Evolutionary conservation across 2,329 filamentous ascomycete genomes (phyloP).

Genomic region (Colletotrichum sp.): DNA sequence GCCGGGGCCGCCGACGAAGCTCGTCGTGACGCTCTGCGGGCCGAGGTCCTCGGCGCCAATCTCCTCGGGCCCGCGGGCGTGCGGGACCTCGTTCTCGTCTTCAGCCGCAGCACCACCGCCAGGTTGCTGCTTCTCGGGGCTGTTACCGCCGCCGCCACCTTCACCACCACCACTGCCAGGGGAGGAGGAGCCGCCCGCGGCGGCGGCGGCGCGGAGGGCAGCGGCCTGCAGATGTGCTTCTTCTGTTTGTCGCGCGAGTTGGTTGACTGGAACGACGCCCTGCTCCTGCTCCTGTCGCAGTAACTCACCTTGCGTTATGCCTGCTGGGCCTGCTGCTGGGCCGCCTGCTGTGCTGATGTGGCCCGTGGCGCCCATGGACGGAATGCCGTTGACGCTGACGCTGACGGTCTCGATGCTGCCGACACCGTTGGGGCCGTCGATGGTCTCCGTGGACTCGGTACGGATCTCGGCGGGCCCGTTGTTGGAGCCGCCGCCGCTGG

Average conservation of each 20-base stretch:
- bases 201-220: slow-evolving; percentile 5
- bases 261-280: slow-evolving; percentile 74
- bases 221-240: slow-evolving; percentile 20
- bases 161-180: slow-evolving; percentile 15
- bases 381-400: slow-evolving; percentile 73
- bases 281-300: slow-evolving; percentile 86
- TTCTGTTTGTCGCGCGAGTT: slow-evolving; percentile 48
- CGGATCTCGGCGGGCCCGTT: slow-evolving; percentile 54
- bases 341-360: slow-evolving; percentile 24
- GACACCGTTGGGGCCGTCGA: slow-evolving; percentile 79
- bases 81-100: slow-evolving; percentile 70
- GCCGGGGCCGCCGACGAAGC: slow-evolving; percentile 40
- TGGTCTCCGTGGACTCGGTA: slow-evolving; percentile 79
- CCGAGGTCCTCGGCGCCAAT: slow-evolving; percentile 89
- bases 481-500: background rate
- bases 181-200: background rate
- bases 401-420: slow-evolving; percentile 83
- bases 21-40: slow-evolving; percentile 60
- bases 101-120: slow-evolving; percentile 39
- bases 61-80: slow-evolving; percentile 82
- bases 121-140: slow-evolving; percentile 21
- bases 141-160: slow-evolving; percentile 1
- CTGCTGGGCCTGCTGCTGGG: slow-evolving; percentile 36
- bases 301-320: slow-evolving; percentile 82
- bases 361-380: slow-evolving; percentile 49